Evolutionary conservation across 305 asterid species (phyloP), one percentile per base, ranked within the genome.

Genomic region (Andrographis paniculata): DNA sequence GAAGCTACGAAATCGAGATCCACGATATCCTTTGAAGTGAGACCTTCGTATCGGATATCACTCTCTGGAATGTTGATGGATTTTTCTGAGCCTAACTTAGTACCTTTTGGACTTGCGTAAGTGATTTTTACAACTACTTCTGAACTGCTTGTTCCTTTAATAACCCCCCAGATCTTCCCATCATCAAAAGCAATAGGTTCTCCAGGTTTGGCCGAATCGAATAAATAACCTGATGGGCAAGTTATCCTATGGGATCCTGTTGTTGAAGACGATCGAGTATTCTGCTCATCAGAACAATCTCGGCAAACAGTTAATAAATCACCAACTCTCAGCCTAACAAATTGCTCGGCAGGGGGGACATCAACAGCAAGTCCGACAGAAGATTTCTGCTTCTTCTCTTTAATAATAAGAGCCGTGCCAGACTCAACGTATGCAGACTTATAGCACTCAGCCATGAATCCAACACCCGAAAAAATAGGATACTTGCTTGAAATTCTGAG

Each of bases 141-240:
- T 14, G 87, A 67, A 59, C 59, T 56, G 63, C 82, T 78, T 43
- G 74, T 66, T 62, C 84, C 93, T 61, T 78, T 73, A 22, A 71
- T 58, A 56, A 78, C 68, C 17, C 87, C 93, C 82, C 87, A 81
- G 62, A 78, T 73, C 63, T 75, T 81, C 24, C 93, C 93, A 60
- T 81, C 93, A 48, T 81, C 93, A 54, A 81, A 81, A 52, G 93
- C 64, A 37, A 81, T 75, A 35, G 82, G 78, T 23, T 81, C 93
- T 14, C 82, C 87, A 1, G 87, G 93, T 59, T 81, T 78, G 56
- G 78, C 87, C 17, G 93, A 78, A 52, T 81, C 93, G 27, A 81
- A 81, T 49, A 81, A 72, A 60, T 78, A 81, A 40, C 84, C 76
- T 14, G 84, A 81, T 7, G 93, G 70, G 61, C 84, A 81, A 53